A percentile compares a stretch with the other conserved stretches of the same genome.
Evolutionary conservation across 495 filamentous ascomycete species (phyloP).

Genomic region (Sphaerosporella brunnea): DNA sequence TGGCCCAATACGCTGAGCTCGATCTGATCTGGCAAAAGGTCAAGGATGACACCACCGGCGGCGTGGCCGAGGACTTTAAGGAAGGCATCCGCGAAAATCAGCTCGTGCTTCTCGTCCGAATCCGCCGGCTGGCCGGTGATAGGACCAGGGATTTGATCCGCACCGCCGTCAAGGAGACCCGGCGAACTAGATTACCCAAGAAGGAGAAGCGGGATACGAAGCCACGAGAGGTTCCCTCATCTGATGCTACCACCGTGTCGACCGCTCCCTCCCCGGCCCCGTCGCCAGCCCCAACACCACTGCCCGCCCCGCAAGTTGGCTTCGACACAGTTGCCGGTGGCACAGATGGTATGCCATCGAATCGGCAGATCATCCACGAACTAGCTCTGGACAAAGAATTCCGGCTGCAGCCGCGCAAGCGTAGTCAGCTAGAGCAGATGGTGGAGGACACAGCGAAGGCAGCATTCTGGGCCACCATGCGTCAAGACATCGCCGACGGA

Average conservation of each 20-base stretch:
- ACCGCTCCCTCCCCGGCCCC: slow-evolving; percentile 3
- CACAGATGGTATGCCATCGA: slow-evolving; percentile 28
- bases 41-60: slow-evolving; percentile 71
- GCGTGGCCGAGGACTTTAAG: slow-evolving; percentile 72
- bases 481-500: slow-evolving; percentile 47
- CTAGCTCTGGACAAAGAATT: slow-evolving; percentile 79
- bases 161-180: slow-evolving; percentile 62
- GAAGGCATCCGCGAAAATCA: slow-evolving; percentile 91
- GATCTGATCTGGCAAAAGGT: slow-evolving; percentile 94
- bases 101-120: slow-evolving; percentile 65
- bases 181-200: slow-evolving; percentile 51
- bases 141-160: slow-evolving; percentile 64
- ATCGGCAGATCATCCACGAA: slow-evolving; percentile 75
- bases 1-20: slow-evolving; percentile 84
- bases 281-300: slow-evolving; percentile 27
- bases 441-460: slow-evolving; percentile 30
- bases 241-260: slow-evolving; percentile 11
- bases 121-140: slow-evolving; percentile 82
- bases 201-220: slow-evolving; percentile 51
- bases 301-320: slow-evolving; percentile 30
- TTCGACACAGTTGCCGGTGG: slow-evolving; percentile 11
- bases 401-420: slow-evolving; percentile 34
- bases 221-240: slow-evolving; percentile 37
- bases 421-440: slow-evolving; percentile 34
- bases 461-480: slow-evolving; percentile 63